Conservation (phyloP, 495 filamentous ascomycete species). For the Sphaerosporella brunnea region DNA sequence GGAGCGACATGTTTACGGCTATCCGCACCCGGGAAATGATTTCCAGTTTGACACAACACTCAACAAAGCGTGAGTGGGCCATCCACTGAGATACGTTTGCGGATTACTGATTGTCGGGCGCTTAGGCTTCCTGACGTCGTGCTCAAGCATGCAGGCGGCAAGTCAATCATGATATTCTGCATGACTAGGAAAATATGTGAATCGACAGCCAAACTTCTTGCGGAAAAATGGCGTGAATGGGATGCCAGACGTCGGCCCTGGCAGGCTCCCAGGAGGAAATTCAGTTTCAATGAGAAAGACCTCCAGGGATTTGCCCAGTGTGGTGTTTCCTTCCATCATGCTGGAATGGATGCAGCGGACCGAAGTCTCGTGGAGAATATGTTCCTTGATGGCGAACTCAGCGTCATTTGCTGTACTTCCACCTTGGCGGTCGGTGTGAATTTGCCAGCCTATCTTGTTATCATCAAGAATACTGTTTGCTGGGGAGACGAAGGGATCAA, state of each 20-base stretch:
- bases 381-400: conserved; percentile 59
- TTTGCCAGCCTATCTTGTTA: conserved; percentile 77
- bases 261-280: conserved; percentile 40
- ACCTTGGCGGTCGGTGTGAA: conserved; percentile 90
- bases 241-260: conserved; percentile 43
- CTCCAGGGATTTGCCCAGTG: conserved; percentile 44
- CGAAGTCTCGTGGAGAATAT: conserved; percentile 50
- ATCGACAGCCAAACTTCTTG: conserved; percentile 54
- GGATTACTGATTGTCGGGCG: background rate
- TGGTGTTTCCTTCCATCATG: conserved; percentile 89
- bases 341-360: conserved; percentile 58
- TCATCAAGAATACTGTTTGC: conserved; percentile 74
- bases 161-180: conserved; percentile 89
- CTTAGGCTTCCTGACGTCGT: conserved; percentile 54
- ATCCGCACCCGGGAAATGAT: conserved; percentile 49
- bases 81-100: background rate
- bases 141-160: conserved; percentile 51
- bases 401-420: conserved; percentile 86
- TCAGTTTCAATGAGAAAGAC: conserved; percentile 45
- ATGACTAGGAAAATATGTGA: conserved; percentile 65
- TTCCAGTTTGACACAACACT: conserved; percentile 73
- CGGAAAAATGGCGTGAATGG: conserved; percentile 44
- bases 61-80: conserved; percentile 41
- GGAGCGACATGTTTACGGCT: conserved; percentile 73
- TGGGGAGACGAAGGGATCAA: conserved; percentile 46